Evolutionary conservation across 2,329 filamentous ascomycete genomes (phyloP).

Genomic region (Cordyceps militaris): DNA sequence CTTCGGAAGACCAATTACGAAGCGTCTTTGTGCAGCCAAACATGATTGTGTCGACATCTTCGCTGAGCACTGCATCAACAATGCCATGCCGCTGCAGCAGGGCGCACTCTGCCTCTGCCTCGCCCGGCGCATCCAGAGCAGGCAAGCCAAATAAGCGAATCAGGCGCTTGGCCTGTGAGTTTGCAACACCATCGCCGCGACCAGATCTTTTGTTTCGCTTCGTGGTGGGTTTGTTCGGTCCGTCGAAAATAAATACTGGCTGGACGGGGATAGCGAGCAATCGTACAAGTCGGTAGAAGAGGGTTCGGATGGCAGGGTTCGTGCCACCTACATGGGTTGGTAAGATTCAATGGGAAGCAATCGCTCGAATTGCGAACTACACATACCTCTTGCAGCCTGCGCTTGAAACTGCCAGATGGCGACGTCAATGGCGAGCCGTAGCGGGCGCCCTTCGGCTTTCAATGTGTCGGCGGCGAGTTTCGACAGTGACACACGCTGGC

Average conservation of each 20-base stretch:
- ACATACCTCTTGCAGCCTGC: conserved; percentile 65
- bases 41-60: conserved; percentile 97
- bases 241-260: conserved; percentile 86
- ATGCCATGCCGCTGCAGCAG: conserved; percentile 72
- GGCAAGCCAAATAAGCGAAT: conserved; percentile 80
- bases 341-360: background rate
- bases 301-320: conserved; percentile 82
- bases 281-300: conserved; percentile 84
- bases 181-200: conserved; percentile 58
- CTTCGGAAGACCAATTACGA: conserved; percentile 76
- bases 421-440: conserved; percentile 87
- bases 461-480: conserved; percentile 76
- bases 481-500: conserved; percentile 70
- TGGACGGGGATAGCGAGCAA: conserved; percentile 72
- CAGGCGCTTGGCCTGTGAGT: conserved; percentile 73
- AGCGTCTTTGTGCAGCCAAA: conserved; percentile 79
- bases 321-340: conserved; percentile 54
- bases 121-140: conserved; percentile 80
- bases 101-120: conserved; percentile 94
- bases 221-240: conserved; percentile 73
- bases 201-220: conserved; percentile 77
- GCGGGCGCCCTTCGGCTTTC: conserved; percentile 59
- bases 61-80: conserved; percentile 88
- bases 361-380: background rate
- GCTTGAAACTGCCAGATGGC: conserved; percentile 97